phyloP scores from a whole-genome alignment of 352 stramenopile species.

The Globisporangium sylvaticum region DNA sequence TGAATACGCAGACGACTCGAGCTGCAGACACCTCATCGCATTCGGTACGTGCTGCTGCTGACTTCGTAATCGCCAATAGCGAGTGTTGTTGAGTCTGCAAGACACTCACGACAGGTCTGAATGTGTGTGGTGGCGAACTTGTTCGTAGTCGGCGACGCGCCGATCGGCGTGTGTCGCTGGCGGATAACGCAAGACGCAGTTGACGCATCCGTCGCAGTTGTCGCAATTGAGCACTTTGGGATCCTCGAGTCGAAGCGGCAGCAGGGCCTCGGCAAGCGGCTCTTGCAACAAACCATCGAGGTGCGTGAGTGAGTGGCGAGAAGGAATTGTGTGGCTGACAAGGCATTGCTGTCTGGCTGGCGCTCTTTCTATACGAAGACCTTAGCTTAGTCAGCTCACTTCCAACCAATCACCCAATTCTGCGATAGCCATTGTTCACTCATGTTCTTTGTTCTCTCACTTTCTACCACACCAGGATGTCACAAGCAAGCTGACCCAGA shows the following conservation, averaged over 20 bases:
- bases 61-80: too few species aligned
- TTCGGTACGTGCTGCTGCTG: conserved; percentile 70
- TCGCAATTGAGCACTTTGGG: conserved; percentile 57
- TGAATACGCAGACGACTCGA: conserved; percentile 33
- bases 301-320: not conserved
- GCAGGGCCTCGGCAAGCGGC: conserved; percentile 44
- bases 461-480: not conserved
- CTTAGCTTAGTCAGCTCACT: too few species aligned
- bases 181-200: conserved; percentile 22
- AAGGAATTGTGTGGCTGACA: not conserved
- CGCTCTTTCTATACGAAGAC: not conserved
- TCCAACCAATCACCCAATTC: too few species aligned
- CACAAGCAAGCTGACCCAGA: conserved; percentile 1
- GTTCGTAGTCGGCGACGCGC: conserved; percentile 58
- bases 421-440: too few species aligned
- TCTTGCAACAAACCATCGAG: conserved; percentile 21
- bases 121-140: not conserved
- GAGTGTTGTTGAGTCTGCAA: conserved; percentile 5
- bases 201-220: conserved; percentile 33
- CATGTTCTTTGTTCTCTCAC: not conserved
- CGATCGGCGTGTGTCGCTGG: conserved; percentile 58
- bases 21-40: conserved; percentile 50
- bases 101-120: not conserved
- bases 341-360: too few species aligned
- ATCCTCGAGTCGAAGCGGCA: conserved; percentile 48